Evolutionary conservation across 371 early-diverging fungal genomes (phyloP).

Genomic region (Dichotomocladium elegans): DNA sequence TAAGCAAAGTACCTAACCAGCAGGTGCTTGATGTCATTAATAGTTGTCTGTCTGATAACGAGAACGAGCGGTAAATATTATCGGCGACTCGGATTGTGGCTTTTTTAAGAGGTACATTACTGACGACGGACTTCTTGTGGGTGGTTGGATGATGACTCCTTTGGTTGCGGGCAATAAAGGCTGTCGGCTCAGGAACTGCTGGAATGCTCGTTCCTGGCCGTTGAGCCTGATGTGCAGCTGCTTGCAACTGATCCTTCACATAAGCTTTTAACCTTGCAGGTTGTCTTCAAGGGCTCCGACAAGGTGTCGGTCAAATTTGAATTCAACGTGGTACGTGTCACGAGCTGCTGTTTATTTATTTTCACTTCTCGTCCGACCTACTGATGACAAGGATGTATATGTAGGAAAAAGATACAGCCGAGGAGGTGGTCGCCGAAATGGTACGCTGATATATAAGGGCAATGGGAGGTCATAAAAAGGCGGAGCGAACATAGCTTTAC

Average conservation of each 20-base stretch:
- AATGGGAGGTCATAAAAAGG: neutral
- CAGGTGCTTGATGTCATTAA: constrained; percentile 78
- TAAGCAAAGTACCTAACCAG: constrained; percentile 62
- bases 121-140: no score
- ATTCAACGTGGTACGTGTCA: constrained; percentile 59
- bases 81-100: no score
- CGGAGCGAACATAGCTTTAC: neutral
- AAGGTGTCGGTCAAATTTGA: constrained; percentile 84
- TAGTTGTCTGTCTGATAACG: constrained; percentile 64
- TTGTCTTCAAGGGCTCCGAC: constrained; percentile 80
- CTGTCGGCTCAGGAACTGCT: constrained; percentile 76
- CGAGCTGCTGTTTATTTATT: neutral
- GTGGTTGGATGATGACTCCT: no score
- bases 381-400: no score
- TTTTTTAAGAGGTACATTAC: no score
- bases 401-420: constrained; percentile 81
- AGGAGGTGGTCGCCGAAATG: constrained; percentile 90
- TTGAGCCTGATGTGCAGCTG: constrained; percentile 75
- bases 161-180: no score
- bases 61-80: constrained; percentile 59
- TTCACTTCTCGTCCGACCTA: no score
- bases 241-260: constrained; percentile 58
- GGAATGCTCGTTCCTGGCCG: constrained; percentile 78
- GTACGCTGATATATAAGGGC: constrained; percentile 15
- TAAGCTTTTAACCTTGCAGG: constrained; percentile 68